Conservation (phyloP, 495 filamentous ascomycete species). For the Delitschia confertaspora region DNA sequence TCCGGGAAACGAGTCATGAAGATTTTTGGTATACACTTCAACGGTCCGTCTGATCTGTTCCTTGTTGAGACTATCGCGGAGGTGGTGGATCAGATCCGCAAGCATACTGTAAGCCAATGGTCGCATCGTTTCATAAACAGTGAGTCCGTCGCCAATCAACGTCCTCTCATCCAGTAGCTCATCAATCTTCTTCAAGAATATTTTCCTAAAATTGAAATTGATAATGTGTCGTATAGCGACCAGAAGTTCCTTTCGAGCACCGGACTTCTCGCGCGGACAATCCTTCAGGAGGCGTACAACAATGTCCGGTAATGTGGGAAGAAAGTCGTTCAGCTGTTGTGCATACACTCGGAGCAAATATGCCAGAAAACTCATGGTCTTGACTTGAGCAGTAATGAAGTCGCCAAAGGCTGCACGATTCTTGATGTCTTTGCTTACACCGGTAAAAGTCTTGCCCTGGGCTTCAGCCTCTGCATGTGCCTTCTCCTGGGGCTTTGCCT, state of each 20-base stretch:
- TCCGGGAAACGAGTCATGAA: conserved; percentile 92
- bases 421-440: conserved; percentile 87
- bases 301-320: conserved; percentile 78
- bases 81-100: conserved; percentile 94
- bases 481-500: conserved; percentile 88
- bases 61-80: conserved; percentile 70
- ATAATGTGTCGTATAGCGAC: conserved; percentile 98
- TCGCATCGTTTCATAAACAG: conserved; percentile 92
- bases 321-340: conserved; percentile 78
- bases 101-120: conserved; percentile 97
- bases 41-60: conserved; percentile 92
- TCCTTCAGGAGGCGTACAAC: conserved; percentile 88
- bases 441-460: conserved; percentile 73
- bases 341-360: conserved; percentile 87
- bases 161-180: conserved; percentile 89
- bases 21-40: conserved; percentile 91
- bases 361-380: conserved; percentile 98
- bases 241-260: conserved; percentile 85
- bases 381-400: conserved; percentile 95
- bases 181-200: conserved; percentile 90
- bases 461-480: conserved; percentile 76
- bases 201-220: conserved; percentile 96
- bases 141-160: conserved; percentile 88
- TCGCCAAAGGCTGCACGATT: conserved; percentile 93
- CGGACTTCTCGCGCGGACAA: conserved; percentile 87